Evolutionary conservation across 2,329 filamentous ascomycete genomes (phyloP).

Genomic region (Venturiaceae sp.): DNA sequence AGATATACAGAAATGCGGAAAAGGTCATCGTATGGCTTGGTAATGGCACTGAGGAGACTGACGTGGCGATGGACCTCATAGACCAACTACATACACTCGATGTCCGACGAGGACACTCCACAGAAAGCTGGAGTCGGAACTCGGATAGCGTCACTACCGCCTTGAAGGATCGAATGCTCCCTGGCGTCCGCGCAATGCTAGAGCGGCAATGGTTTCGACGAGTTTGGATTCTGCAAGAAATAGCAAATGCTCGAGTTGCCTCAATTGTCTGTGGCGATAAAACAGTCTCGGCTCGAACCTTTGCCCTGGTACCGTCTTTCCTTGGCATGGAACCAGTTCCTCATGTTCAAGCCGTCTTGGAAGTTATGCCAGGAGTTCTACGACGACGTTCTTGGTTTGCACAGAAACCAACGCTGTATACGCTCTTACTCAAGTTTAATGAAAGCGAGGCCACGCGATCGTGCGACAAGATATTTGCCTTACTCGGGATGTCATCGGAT

Average conservation of each 20-base stretch:
- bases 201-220: background rate
- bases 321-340: background rate
- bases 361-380: background rate
- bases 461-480: background rate
- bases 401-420: background rate
- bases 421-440: background rate
- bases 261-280: background rate
- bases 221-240: background rate
- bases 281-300: background rate
- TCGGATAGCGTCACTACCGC: background rate
- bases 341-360: background rate
- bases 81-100: background rate
- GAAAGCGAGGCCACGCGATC: background rate
- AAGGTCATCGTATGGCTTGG: constrained; percentile 9
- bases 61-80: background rate
- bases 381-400: background rate
- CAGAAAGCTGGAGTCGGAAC: too few relatives aligned
- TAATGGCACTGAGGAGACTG: background rate
- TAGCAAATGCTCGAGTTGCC: background rate
- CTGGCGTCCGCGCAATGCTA: background rate
- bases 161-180: background rate
- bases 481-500: background rate
- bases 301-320: background rate
- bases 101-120: background rate
- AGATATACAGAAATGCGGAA: background rate